Conservation (phyloP, 164 flowering plant genomes). For the Berberis thunbergii region DNA sequence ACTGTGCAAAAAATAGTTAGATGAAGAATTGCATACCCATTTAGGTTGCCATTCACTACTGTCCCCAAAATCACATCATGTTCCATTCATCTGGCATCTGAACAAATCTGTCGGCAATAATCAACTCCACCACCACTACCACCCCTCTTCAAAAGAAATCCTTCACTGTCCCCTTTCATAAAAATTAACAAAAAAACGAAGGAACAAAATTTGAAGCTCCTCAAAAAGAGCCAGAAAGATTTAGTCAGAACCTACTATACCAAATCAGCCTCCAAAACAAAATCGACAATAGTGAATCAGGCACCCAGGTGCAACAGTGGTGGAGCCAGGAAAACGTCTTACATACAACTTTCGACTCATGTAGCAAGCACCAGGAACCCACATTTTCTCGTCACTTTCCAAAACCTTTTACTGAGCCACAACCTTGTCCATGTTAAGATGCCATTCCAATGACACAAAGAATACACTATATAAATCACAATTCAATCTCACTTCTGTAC, state of each 20-base stretch:
- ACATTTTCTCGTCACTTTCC: background rate
- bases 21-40: background rate
- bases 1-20: background rate
- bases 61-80: background rate
- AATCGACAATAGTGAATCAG: background rate
- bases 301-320: conserved; percentile 1
- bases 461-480: background rate
- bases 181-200: background rate
- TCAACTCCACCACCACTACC: background rate
- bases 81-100: background rate
- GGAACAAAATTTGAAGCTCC: conserved; percentile 6
- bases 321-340: background rate
- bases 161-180: background rate
- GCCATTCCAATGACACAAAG: conserved; percentile 1
- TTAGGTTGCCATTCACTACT: background rate
- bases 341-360: background rate
- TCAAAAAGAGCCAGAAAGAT: conserved; percentile 1
- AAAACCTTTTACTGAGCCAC: conserved; percentile 7
- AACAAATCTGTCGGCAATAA: background rate
- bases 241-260: background rate
- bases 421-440: background rate
- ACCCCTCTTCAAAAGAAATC: background rate
- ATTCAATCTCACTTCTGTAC: conserved; percentile 23
- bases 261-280: background rate
- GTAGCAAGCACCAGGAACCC: background rate